Evolutionary conservation across 805 yeast species (phyloP).

Genomic region (Metschnikowia koreensis): DNA sequence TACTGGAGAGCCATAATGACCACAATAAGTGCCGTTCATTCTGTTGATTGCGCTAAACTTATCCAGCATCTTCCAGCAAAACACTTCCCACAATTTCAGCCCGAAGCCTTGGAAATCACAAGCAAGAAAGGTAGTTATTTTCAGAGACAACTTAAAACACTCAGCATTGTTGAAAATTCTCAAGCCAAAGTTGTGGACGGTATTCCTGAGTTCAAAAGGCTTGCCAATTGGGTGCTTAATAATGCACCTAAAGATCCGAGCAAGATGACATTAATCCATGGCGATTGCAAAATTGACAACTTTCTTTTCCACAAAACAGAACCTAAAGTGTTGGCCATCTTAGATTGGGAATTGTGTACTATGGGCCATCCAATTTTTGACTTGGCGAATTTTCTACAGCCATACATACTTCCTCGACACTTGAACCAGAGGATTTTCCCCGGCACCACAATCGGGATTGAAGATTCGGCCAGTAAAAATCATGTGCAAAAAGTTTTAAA

Average conservation of each 20-base stretch:
- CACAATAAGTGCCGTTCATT: slow-evolving; percentile 50
- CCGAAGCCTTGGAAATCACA: slow-evolving; percentile 15
- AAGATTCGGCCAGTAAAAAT: slow-evolving; percentile 25
- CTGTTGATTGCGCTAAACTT: slow-evolving; percentile 44
- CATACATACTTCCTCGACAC: slow-evolving; percentile 44
- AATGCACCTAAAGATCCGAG: slow-evolving; percentile 50
- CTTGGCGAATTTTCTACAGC: slow-evolving; percentile 56
- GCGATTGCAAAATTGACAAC: slow-evolving; percentile 65
- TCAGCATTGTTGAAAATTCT: slow-evolving; percentile 40
- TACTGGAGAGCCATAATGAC: slow-evolving; percentile 51
- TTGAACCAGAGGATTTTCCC: slow-evolving; percentile 29
- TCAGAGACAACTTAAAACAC: slow-evolving; percentile 51
- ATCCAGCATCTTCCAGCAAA: slow-evolving; percentile 41
- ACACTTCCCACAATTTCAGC: slow-evolving; percentile 45
- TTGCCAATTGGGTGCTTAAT: slow-evolving; percentile 41
- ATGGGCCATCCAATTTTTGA: slow-evolving; percentile 66
- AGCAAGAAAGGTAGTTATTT: slow-evolving; percentile 37
- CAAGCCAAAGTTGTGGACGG: slow-evolving; percentile 42
- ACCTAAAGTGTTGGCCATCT: slow-evolving; percentile 49
- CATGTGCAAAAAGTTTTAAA: slow-evolving; percentile 25
- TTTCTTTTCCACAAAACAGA: slow-evolving; percentile 56
- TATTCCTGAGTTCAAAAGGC: slow-evolving; percentile 46
- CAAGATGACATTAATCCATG: slow-evolving; percentile 51
- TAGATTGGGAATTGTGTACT: slow-evolving; percentile 68
- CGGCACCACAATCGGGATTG: slow-evolving; percentile 32